Evolutionary conservation across 2,329 filamentous ascomycete genomes (phyloP).

Genomic region (Colletotrichum liaoningense): DNA sequence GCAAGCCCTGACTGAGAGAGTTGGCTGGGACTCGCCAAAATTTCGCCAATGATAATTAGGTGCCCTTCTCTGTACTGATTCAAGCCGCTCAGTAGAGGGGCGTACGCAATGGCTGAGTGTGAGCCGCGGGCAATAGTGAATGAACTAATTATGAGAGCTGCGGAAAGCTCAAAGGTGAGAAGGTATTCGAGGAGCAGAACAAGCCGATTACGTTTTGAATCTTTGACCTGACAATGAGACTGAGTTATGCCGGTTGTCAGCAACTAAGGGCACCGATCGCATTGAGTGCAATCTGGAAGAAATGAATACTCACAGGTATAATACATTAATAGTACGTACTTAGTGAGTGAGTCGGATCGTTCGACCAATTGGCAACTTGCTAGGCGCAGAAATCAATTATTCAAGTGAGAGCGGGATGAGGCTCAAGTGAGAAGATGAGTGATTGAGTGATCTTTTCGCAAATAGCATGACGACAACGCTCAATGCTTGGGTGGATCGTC

Average conservation of each 20-base stretch:
- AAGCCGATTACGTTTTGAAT: background rate
- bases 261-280: background rate
- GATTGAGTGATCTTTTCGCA: conserved; percentile 19
- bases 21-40: background rate
- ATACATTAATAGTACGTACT: conserved; percentile 24
- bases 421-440: background rate
- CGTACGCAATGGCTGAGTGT: background rate
- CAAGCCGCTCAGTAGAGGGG: background rate
- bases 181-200: background rate
- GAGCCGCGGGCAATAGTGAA: background rate
- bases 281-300: background rate
- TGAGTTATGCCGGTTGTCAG: background rate
- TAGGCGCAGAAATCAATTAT: conserved; percentile 11
- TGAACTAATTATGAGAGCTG: background rate
- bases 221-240: conserved; percentile 5
- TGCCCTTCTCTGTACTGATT: background rate
- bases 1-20: background rate
- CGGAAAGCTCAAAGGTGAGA: no score
- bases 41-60: background rate
- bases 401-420: conserved; percentile 12
- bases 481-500: background rate
- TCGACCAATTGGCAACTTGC: conserved; percentile 1
- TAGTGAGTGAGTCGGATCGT: background rate
- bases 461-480: conserved; percentile 32
- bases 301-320: conserved; percentile 15